Evolutionary conservation across 768 basidiomycete genomes (phyloP).

Genomic region (Trametes villosa): DNA sequence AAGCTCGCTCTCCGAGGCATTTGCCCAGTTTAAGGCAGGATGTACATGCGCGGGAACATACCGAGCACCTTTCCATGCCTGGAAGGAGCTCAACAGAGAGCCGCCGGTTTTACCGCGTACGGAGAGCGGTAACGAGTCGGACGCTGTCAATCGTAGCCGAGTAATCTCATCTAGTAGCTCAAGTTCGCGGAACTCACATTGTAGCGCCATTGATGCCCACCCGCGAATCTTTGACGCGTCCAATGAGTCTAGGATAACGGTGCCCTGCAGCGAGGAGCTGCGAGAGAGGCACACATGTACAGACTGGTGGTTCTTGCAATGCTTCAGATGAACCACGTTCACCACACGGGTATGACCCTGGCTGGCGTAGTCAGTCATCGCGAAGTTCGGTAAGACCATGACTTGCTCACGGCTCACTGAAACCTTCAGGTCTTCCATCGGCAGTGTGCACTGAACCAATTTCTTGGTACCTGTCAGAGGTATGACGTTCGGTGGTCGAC

Average conservation of each 20-base stretch:
- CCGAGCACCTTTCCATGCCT: too few species aligned
- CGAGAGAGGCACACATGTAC: conserved; percentile 16
- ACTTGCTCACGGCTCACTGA: not conserved
- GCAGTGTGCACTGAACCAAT: not conserved
- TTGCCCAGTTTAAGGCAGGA: not conserved
- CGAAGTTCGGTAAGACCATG: conserved; percentile 15
- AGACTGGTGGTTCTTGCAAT: conserved; percentile 9
- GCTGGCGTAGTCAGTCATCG: conserved; percentile 24
- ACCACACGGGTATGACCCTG: conserved; percentile 13
- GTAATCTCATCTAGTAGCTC: not conserved
- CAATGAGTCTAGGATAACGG: conserved; percentile 10
- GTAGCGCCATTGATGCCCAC: not conserved
- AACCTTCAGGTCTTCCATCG: not conserved
- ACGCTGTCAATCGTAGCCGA: not conserved
- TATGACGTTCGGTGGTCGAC: conserved; percentile 19
- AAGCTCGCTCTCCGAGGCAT: not conserved
- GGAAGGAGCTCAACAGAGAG: too few species aligned
- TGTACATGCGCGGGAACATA: too few species aligned
- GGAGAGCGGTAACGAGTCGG: too few species aligned
- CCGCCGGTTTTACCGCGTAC: too few species aligned
- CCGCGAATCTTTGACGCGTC: not conserved
- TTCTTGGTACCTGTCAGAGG: conserved; percentile 1
- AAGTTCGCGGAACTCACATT: conserved; percentile 7
- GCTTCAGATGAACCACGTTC: conserved; percentile 18
- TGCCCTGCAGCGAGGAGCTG: conserved; percentile 1